phyloP scores from a whole-genome alignment of 176 grass and related monocot species.

The Aegilops longissima region DNA sequence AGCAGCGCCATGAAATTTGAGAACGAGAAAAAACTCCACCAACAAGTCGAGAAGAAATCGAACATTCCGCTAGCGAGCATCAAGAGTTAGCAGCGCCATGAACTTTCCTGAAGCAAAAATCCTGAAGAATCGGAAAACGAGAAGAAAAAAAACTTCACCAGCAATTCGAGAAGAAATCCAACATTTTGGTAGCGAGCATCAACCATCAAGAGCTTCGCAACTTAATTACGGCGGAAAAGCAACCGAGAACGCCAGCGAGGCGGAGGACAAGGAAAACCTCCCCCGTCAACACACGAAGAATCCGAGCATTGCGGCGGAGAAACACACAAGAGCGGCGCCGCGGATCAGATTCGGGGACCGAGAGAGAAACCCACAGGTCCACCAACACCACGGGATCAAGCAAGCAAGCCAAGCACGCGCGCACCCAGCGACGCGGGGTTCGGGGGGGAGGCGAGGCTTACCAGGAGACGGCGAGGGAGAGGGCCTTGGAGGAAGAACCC shows the following conservation, averaged over 20 bases:
- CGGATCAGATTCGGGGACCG: conserved; percentile 23
- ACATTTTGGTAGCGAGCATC: neutral
- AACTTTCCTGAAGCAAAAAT: neutral
- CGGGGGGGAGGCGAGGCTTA: neutral
- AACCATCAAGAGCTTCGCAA: neutral
- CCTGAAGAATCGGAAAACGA: neutral
- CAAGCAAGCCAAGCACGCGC: neutral
- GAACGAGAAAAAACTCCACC: neutral
- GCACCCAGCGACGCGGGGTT: neutral
- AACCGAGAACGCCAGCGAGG: neutral
- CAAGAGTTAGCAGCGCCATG: neutral
- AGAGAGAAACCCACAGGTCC: neutral
- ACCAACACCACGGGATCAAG: neutral
- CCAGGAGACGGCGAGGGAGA: neutral
- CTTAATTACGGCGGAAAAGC: neutral
- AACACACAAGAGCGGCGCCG: neutral
- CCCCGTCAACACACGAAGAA: neutral
- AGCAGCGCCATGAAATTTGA: neutral
- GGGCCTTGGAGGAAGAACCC: neutral
- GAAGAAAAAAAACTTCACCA: neutral
- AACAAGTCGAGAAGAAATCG: neutral
- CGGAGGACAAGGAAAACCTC: neutral
- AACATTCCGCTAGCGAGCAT: neutral
- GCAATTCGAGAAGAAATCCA: neutral
- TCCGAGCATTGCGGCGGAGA: neutral